A percentile compares a stretch with the other conserved stretches of the same genome.
phyloP scores from a whole-genome alignment of 106 monocot species.

The Dendrobium catenatum region DNA sequence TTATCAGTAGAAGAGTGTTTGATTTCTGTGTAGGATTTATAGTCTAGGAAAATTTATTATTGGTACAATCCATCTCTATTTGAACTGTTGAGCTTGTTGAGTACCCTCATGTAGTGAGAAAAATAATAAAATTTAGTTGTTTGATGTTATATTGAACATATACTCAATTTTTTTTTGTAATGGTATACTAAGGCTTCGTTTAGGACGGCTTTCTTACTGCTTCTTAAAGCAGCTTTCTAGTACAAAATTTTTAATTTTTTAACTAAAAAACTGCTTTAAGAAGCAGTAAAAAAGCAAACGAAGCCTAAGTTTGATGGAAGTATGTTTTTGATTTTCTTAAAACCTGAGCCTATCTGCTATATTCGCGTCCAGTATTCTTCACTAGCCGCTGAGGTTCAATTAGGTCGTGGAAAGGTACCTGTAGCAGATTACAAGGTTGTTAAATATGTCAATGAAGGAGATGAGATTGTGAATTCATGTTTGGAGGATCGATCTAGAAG shows the following conservation, averaged over 20 bases:
- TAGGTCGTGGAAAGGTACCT: conserved; percentile 81
- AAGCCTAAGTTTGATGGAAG: neutral
- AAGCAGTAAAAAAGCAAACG: too few relatives aligned
- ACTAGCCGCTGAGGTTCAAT: conserved; percentile 60
- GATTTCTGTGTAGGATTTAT: neutral
- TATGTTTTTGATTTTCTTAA: neutral
- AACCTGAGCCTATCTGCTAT: conserved; percentile 1
- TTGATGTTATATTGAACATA: neutral
- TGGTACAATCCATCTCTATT: neutral
- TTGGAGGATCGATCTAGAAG: conserved; percentile 33
- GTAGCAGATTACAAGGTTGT: conserved; percentile 96
- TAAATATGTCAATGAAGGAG: conserved; percentile 48
- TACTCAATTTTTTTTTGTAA: neutral
- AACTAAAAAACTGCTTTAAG: too few relatives aligned
- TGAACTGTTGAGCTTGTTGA: neutral
- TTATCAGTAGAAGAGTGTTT: too few relatives aligned
- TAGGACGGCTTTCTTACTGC: too few relatives aligned
- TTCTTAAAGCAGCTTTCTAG: too few relatives aligned
- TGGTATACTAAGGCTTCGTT: neutral
- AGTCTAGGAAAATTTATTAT: neutral
- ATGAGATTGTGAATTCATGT: conserved; percentile 7
- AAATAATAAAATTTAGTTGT: neutral
- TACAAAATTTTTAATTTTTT: too few relatives aligned
- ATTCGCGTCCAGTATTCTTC: conserved; percentile 55
- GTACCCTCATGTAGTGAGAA: neutral